These are phyloP conservation scores for Sphaerostilbella broomeana DNA, from an alignment of 2,329 filamentous ascomycete species.

Conservation along the genomic window DNA sequence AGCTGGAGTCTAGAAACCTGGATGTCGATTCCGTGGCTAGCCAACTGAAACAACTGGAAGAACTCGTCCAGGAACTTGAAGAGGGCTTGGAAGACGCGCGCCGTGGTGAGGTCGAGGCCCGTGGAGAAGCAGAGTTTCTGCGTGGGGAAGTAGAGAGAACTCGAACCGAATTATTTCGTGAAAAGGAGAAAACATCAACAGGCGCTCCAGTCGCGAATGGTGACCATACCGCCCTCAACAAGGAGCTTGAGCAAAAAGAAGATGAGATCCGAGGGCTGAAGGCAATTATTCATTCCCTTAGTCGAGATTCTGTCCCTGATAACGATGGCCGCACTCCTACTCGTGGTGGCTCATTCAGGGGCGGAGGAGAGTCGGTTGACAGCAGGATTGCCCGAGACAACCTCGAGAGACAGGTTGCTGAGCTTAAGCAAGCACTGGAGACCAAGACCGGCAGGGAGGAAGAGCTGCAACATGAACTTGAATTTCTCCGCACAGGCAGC, in stretches of 20 bases:
- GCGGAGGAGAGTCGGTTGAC: conserved; percentile 22
- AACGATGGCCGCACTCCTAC: conserved; percentile 27
- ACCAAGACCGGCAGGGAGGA: conserved; percentile 69
- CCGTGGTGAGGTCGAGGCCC: conserved; percentile 87
- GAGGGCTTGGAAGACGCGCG: conserved; percentile 93
- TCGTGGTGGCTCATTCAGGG: conserved; percentile 29
- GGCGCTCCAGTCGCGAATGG: conserved; percentile 27
- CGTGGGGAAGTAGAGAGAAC: conserved; percentile 91
- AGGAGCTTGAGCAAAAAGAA: conserved; percentile 87
- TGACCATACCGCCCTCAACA: conserved; percentile 47
- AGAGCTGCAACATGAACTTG: conserved; percentile 78
- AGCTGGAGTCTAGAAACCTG: conserved; percentile 73
- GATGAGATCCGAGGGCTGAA: conserved; percentile 96
- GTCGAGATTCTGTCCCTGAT: conserved; percentile 60
- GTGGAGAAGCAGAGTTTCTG: conserved; percentile 92
- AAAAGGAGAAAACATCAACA: conserved; percentile 66
- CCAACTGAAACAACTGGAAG: conserved; percentile 91
- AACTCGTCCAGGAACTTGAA: conserved; percentile 92
- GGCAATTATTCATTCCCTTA: conserved; percentile 94
- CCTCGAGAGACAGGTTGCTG: conserved; percentile 72
- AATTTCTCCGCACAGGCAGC: conserved; percentile 49
- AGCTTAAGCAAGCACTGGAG: conserved; percentile 67
- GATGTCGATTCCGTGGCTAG: conserved; percentile 87
- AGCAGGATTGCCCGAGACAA: conserved; percentile 46
- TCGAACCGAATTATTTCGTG: conserved; percentile 76